Conservation (phyloP, 441 rosid species). For the Gossypium schwendimanii region DNA sequence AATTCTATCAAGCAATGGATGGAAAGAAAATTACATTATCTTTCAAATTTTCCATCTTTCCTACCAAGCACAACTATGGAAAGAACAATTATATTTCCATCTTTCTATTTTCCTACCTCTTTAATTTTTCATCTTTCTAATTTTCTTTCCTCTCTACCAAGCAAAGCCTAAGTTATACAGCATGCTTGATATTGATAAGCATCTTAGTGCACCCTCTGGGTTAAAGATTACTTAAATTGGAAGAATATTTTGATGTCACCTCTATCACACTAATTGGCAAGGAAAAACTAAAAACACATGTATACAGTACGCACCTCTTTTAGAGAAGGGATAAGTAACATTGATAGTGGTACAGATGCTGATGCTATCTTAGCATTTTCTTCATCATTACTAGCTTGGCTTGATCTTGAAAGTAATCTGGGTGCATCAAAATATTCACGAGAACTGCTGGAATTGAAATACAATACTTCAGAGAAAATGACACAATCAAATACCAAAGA, state of each 20-base stretch:
- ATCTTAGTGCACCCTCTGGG: not conserved
- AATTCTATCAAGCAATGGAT: no score
- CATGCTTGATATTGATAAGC: not conserved
- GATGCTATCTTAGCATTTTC: conserved; percentile 57
- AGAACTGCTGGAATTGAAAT: conserved; percentile 39
- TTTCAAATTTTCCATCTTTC: no score
- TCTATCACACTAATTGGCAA: conserved; percentile 2
- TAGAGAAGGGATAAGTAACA: conserved; percentile 72
- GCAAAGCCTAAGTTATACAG: not conserved
- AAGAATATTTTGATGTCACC: not conserved
- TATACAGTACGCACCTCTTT: conserved; percentile 56
- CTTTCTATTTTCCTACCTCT: no score
- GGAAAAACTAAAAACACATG: not conserved
- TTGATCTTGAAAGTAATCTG: conserved; percentile 45
- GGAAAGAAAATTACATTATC: no score
- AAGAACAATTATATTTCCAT: no score
- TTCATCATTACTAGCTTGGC: conserved; percentile 50
- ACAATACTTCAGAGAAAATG: conserved; percentile 10
- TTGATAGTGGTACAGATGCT: conserved; percentile 56
- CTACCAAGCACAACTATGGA: no score
- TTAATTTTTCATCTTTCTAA: no score
- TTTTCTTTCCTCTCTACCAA: not conserved
- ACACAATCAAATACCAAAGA: not conserved
- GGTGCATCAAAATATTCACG: conserved; percentile 46
- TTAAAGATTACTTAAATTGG: not conserved